A percentile compares a stretch with the other conserved stretches of the same genome.
phyloP scores from a whole-genome alignment of 768 basidiomycete genomes.

The Amanita muscaria region DNA sequence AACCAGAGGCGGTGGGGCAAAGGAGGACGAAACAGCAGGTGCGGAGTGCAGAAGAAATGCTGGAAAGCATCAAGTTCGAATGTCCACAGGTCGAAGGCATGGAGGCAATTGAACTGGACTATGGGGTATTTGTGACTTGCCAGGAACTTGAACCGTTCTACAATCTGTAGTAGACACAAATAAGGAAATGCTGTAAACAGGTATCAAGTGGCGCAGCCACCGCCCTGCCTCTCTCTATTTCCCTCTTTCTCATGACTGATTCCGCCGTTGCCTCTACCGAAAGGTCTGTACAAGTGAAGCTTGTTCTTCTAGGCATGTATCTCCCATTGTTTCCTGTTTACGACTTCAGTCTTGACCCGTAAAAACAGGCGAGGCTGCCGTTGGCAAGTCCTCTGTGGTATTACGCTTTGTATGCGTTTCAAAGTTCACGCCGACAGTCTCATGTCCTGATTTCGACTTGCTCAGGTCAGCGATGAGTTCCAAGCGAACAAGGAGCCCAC shows the following conservation, averaged over 20 bases:
- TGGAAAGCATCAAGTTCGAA: conserved; percentile 15
- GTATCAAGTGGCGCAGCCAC: conserved; percentile 13
- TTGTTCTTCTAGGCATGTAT: conserved; percentile 73
- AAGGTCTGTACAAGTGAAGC: conserved; percentile 95
- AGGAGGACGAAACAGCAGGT: conserved; percentile 37
- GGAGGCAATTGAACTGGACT: conserved; percentile 30
- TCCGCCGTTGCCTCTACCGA: conserved; percentile 65
- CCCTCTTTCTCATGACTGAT: conserved; percentile 50
- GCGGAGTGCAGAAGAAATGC: conserved; percentile 20
- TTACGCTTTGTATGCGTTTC: conserved; percentile 76
- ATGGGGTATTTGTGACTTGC: conserved; percentile 36
- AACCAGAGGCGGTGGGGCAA: conserved; percentile 41
- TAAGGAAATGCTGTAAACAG: conserved; percentile 18
- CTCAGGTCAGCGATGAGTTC: conserved; percentile 91
- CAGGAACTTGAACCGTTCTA: conserved; percentile 33
- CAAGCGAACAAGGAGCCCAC: conserved; percentile 99
- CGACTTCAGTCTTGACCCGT: conserved; percentile 9
- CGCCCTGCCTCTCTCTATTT: conserved; percentile 9
- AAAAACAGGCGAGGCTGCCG: conserved; percentile 85
- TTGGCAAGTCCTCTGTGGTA: conserved; percentile 98
- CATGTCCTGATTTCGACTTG: conserved; percentile 9
- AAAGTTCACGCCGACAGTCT: background rate
- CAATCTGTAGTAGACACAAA: conserved; percentile 9
- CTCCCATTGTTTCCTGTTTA: conserved; percentile 6
- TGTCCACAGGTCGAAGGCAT: conserved; percentile 26